Evolutionary conservation across 164 flowering plant genomes (phyloP), one percentile per base, ranked within the genome.

Genomic region (Stephania japonica): DNA sequence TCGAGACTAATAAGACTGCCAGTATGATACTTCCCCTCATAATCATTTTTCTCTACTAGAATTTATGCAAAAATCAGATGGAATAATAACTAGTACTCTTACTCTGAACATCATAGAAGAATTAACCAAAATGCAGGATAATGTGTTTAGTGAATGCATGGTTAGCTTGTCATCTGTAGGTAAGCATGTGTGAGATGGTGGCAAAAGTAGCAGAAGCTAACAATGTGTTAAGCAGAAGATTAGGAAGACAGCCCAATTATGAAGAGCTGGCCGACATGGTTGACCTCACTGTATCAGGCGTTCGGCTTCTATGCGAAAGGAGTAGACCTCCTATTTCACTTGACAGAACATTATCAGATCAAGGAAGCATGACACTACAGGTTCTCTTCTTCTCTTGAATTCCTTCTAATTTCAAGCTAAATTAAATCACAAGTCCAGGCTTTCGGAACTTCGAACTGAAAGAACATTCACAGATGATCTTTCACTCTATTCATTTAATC

Each of bases 121-220:
- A 18, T 47, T 70, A 26, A 56, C n/a, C 25, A 26, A 59, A 42
- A 69, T 42, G 32, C 25, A 23, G 71, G 71, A 47, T 9, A 47
- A 47, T 47, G 62, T 70, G 50, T 24, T 53, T 49, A 49, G 63
- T 23, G 26, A 86, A 80, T 82, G 85, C 75, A 70, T 80, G 81
- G 81, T 85, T 86, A 89, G 90, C 81, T 83, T 83, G 81, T 82
- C 73, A 65, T 85, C 82, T 87, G 86, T 73, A 89, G 91, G 90
- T 86, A 73, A 79, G 80, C 82, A 77, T 84, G 79, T 81, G 75
- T 38, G 83, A 70, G 44, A 70, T 69, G 80, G 69, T 84, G 70
- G 83, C 89, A 38, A 85, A 82, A 76, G 79, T 89, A 68, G 81
- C 87, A 49, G 85, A 87, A 74, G 86, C 90, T 18, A 84, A 77